Conservation (phyloP, 2,329 filamentous ascomycete genomes). For the Knoxdaviesia capensis region DNA sequence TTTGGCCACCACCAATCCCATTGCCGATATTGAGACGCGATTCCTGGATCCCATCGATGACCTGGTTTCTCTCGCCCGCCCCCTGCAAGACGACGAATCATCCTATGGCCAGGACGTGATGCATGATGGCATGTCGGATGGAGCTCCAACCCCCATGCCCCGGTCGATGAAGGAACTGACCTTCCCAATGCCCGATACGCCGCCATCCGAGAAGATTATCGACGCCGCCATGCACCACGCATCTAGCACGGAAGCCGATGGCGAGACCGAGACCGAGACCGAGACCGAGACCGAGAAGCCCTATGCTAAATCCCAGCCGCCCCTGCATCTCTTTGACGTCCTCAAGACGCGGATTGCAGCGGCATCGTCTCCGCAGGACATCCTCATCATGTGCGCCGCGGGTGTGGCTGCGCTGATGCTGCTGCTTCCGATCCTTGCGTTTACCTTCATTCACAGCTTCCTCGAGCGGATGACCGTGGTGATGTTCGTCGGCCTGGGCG, state of each 20-base stretch:
- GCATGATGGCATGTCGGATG: conserved; percentile 5
- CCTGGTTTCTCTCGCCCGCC: conserved; percentile 22
- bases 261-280: no score
- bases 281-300: no score
- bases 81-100: neutral
- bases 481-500: conserved; percentile 26
- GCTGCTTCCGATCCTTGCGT: conserved; percentile 36
- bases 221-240: no score
- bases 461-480: conserved; percentile 36
- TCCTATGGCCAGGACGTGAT: no score
- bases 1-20: conserved; percentile 29
- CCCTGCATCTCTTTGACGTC: no score
- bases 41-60: conserved; percentile 38
- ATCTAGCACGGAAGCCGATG: no score
- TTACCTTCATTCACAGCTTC: conserved; percentile 34
- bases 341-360: neutral
- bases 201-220: neutral
- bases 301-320: no score
- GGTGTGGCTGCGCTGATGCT: conserved; percentile 28
- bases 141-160: conserved; percentile 9
- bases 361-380: neutral
- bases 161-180: conserved; percentile 3
- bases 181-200: neutral
- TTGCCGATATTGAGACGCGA: conserved; percentile 36
- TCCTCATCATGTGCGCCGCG: conserved; percentile 9